phyloP scores from a whole-genome alignment of 331 rosid genomes.

The Cydonia oblonga region DNA sequence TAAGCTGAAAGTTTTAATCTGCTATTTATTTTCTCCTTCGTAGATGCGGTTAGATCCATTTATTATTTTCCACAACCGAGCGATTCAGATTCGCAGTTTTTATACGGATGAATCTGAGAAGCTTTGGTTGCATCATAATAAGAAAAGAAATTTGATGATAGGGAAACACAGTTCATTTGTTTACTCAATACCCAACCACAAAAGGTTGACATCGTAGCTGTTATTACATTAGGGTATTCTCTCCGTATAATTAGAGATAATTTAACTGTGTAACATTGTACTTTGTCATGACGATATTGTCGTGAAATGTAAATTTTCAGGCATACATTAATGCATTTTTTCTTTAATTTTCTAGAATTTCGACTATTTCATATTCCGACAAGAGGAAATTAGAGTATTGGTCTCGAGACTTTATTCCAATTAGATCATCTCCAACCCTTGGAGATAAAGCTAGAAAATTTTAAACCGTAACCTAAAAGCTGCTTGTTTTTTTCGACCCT shows the following conservation, averaged over 20 bases:
- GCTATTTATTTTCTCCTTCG: not conserved
- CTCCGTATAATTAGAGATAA: not conserved
- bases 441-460: too few relatives aligned
- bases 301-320: not conserved
- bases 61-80: slow-evolving; percentile 27
- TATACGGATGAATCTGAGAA: slow-evolving; percentile 25
- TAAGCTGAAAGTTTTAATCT: not conserved
- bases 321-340: not conserved
- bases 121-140: slow-evolving; percentile 40
- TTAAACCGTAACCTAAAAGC: too few relatives aligned
- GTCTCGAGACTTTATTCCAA: too few relatives aligned
- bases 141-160: not conserved
- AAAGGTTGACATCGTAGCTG: slow-evolving; percentile 7
- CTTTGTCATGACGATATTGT: not conserved
- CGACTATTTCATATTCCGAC: too few relatives aligned
- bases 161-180: slow-evolving; percentile 2
- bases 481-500: too few relatives aligned
- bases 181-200: slow-evolving; percentile 5
- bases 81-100: slow-evolving; percentile 28
- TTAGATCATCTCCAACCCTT: too few relatives aligned
- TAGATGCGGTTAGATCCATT: slow-evolving; percentile 16
- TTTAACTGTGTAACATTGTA: not conserved
- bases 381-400: too few relatives aligned
- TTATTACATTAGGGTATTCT: not conserved
- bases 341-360: not conserved